Evolutionary conservation across 1,284 basidiomycete genomes (phyloP).

Genomic region (Boletus hoseneyae): DNA sequence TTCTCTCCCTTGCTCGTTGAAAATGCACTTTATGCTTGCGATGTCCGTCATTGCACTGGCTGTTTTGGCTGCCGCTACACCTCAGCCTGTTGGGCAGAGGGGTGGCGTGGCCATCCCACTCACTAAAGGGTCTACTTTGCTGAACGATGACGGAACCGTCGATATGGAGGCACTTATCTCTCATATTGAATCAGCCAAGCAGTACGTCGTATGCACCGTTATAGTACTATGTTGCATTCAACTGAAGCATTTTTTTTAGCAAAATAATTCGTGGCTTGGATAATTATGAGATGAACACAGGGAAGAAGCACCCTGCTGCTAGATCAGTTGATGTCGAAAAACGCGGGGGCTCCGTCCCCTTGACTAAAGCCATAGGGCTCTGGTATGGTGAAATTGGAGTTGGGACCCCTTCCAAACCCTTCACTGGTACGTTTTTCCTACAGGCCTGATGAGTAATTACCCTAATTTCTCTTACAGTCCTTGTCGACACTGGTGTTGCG

Average conservation of each 20-base stretch:
- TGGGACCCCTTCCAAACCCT: slow-evolving; percentile 30
- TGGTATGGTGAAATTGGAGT: slow-evolving; percentile 11
- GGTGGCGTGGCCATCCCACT: slow-evolving; percentile 10
- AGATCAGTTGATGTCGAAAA: neutral
- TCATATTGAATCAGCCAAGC: slow-evolving; percentile 11
- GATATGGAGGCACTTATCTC: slow-evolving; percentile 8
- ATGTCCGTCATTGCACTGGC: slow-evolving; percentile 11
- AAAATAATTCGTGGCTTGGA: neutral
- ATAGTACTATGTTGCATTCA: no score
- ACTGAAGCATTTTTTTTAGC: neutral
- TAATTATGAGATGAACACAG: neutral
- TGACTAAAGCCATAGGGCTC: neutral
- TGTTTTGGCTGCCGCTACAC: slow-evolving; percentile 13
- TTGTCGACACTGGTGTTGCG: slow-evolving; percentile 38
- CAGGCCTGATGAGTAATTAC: neutral
- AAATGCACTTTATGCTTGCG: slow-evolving; percentile 19
- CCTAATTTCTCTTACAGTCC: slow-evolving; percentile 21
- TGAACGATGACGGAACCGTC: slow-evolving; percentile 12
- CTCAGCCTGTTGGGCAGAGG: neutral
- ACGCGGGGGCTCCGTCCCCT: neutral
- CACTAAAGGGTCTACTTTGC: slow-evolving; percentile 12
- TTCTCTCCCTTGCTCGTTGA: neutral
- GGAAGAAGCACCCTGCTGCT: neutral
- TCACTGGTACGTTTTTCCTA: slow-evolving; percentile 10
- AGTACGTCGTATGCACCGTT: slow-evolving; percentile 8